These are phyloP conservation scores for Globisporangium middletonii DNA, from an alignment of 352 stramenopile species.

Conservation along the genomic window DNA sequence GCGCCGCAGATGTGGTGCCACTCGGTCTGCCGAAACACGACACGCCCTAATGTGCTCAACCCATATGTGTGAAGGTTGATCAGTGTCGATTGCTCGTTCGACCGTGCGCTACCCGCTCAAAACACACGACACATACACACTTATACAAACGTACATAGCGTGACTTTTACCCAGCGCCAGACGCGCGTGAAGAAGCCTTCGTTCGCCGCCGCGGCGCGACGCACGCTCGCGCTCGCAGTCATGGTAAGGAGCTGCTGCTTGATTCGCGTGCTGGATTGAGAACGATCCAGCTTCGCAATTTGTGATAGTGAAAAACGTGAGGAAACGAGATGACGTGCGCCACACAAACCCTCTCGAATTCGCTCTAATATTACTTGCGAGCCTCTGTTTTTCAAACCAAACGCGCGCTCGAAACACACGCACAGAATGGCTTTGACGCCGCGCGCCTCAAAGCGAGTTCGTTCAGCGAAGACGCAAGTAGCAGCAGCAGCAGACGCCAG, in stretches of 20 bases:
- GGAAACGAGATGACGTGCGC: not conserved
- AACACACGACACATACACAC: conserved; percentile 27
- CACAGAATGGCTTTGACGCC: conserved; percentile 12
- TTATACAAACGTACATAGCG: conserved; percentile 6
- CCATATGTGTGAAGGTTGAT: not conserved
- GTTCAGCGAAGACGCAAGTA: conserved; percentile 15
- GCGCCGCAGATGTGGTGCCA: conserved; percentile 60
- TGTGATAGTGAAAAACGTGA: too few relatives aligned
- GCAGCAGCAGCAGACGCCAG: conserved; percentile 20
- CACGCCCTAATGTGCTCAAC: conserved; percentile 22
- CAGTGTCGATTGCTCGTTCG: not conserved
- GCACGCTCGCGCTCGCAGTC: conserved; percentile 48
- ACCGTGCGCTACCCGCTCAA: not conserved
- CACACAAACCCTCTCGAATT: not conserved
- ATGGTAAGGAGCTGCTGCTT: conserved; percentile 16
- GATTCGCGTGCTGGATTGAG: too few relatives aligned
- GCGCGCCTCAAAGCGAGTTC: conserved; percentile 17
- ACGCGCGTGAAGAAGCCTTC: conserved; percentile 45
- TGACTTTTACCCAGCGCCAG: conserved; percentile 70
- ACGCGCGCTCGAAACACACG: conserved; percentile 2
- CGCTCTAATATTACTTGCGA: conserved; percentile 1
- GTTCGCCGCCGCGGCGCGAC: conserved; percentile 48
- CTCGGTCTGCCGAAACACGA: conserved; percentile 68
- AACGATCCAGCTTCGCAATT: too few relatives aligned
- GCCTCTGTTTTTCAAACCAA: conserved; percentile 5